These are phyloP conservation scores for Angomonas ambiguus DNA, from an alignment of 208 protist genomes.

Conservation along the genomic window DNA sequence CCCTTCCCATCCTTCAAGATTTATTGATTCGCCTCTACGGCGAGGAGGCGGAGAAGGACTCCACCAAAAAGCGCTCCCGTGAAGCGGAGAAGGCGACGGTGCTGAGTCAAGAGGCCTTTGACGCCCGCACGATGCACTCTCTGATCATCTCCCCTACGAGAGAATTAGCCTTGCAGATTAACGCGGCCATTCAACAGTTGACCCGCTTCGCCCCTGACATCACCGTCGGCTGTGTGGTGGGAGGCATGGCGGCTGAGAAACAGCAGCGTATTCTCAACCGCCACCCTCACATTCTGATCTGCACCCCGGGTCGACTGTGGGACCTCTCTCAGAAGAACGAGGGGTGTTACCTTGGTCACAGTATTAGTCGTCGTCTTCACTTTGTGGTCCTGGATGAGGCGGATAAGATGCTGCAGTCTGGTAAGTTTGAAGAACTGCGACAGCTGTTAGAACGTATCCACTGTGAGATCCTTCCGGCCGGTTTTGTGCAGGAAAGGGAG, in stretches of 20 bases:
- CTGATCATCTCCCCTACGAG: conserved; percentile 97
- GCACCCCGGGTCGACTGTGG: conserved; percentile 86
- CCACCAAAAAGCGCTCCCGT: too few species aligned
- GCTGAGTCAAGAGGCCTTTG: conserved; percentile 8
- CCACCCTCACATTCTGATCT: conserved; percentile 90
- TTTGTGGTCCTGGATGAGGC: conserved; percentile 98
- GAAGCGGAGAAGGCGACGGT: background rate
- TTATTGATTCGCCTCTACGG: conserved; percentile 24
- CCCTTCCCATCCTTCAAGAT: conserved; percentile 93
- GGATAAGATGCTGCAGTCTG: conserved; percentile 97
- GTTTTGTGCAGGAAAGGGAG: conserved; percentile 71
- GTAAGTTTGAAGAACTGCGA: conserved; percentile 96
- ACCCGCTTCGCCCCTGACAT: conserved; percentile 49
- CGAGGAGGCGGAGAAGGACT: background rate
- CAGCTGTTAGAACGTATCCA: conserved; percentile 97
- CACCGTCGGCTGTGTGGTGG: conserved; percentile 73
- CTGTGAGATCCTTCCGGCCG: conserved; percentile 72
- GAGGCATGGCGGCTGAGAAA: conserved; percentile 86
- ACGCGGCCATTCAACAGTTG: conserved; percentile 68
- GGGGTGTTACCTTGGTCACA: conserved; percentile 92
- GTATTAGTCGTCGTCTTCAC: conserved; percentile 88
- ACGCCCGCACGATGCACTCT: conserved; percentile 68
- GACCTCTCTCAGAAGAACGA: conserved; percentile 87
- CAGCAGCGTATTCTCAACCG: conserved; percentile 89
- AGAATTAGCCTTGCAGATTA: conserved; percentile 97